Percentiles rank a stretch among this genome's conserved stretches.
Evolutionary conservation across 805 yeast species (phyloP).

Genomic region (Saccharomycopsis synnaedendra): DNA sequence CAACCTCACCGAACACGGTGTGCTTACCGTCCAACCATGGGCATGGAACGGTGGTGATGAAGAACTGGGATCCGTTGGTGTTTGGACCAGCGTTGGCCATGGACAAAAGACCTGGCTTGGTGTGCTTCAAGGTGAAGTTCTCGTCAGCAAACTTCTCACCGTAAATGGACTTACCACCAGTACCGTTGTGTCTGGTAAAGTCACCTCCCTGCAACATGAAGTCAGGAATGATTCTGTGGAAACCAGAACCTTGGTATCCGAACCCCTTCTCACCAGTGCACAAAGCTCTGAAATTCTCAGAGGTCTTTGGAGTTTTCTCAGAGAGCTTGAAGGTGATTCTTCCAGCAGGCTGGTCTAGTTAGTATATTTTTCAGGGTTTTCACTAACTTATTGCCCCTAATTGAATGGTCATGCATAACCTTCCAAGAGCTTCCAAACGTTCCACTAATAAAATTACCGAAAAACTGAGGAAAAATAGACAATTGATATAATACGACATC

Average conservation of each 20-base stretch:
- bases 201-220: conserved; percentile 99
- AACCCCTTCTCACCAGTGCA: conserved; percentile 94
- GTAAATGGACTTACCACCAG: conserved; percentile 91
- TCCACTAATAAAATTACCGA: no score
- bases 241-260: conserved; percentile 82
- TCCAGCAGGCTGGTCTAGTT: conserved; percentile 52
- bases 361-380: background rate
- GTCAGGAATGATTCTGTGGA: conserved; percentile 96
- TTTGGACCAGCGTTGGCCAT: conserved; percentile 99
- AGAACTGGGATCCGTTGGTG: conserved; percentile 97
- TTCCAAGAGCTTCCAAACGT: background rate
- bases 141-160: conserved; percentile 73
- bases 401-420: background rate
- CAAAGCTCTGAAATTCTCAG: conserved; percentile 92
- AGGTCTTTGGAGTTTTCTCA: conserved; percentile 90
- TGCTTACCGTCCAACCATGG: conserved; percentile 92
- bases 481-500: background rate
- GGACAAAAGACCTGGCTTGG: conserved; percentile 71
- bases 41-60: conserved; percentile 80
- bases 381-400: background rate
- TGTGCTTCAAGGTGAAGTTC: conserved; percentile 64
- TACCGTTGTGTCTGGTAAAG: conserved; percentile 87
- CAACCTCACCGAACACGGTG: conserved; percentile 91
- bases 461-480: no score
- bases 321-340: conserved; percentile 79